Evolutionary conservation across 495 filamentous ascomycete genomes (phyloP).

Genomic region (Hyaloscypha variabilis): DNA sequence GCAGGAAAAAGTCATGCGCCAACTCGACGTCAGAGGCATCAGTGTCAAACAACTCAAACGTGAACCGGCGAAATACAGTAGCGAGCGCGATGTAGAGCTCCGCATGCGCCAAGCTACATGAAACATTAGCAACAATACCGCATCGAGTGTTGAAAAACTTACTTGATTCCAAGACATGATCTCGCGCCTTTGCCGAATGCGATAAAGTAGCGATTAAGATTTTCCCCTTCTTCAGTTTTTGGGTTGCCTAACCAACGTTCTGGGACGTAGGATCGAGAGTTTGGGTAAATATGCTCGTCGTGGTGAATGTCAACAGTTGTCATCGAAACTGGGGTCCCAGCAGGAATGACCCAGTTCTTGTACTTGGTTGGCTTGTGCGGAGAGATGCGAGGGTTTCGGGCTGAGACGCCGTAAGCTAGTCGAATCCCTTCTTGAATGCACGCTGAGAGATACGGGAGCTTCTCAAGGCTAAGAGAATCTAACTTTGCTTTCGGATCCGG

Average conservation of each 20-base stretch:
- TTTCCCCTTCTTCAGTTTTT: too few species aligned
- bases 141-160: too few species aligned
- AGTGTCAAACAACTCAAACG: too few species aligned
- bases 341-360: slow-evolving; percentile 34
- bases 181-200: slow-evolving; percentile 51
- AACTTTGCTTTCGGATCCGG: slow-evolving; percentile 25
- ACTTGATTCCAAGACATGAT: slow-evolving; percentile 54
- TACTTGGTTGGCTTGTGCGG: slow-evolving; percentile 15
- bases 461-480: slow-evolving; percentile 34
- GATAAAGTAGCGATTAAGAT: slow-evolving; percentile 44
- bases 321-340: slow-evolving; percentile 48
- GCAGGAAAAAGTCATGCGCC: too few species aligned
- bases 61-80: slow-evolving; percentile 36
- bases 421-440: slow-evolving; percentile 46
- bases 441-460: slow-evolving; percentile 50
- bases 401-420: slow-evolving; percentile 40
- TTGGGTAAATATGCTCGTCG: slow-evolving; percentile 47
- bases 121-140: too few species aligned
- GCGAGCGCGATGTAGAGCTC: slow-evolving; percentile 43
- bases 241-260: too few species aligned
- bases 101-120: slow-evolving; percentile 45
- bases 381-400: slow-evolving; percentile 35
- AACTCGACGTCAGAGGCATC: too few species aligned
- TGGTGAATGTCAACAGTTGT: slow-evolving; percentile 48
- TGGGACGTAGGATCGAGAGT: slow-evolving; percentile 46